Conservation (phyloP, 2,329 filamentous ascomycete genomes). For the Aspergillus melleus region DNA sequence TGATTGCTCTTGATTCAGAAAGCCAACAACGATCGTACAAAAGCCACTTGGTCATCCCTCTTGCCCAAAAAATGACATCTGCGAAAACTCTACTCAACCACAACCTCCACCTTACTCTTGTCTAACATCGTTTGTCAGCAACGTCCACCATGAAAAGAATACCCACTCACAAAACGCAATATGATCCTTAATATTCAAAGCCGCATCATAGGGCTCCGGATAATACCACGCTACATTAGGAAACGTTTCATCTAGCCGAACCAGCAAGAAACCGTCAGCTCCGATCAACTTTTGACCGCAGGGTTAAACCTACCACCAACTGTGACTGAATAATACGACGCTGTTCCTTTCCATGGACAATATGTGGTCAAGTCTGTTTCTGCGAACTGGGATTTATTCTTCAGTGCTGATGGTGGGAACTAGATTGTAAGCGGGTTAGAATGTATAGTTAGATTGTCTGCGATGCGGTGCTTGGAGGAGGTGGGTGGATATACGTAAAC, state of each 20-base stretch:
- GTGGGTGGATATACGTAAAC: neutral
- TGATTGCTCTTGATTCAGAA: neutral
- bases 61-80: no score
- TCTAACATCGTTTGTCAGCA: conserved; percentile 22
- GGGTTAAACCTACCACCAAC: conserved; percentile 41
- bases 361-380: conserved; percentile 50
- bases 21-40: neutral
- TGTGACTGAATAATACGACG: conserved; percentile 57
- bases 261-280: neutral
- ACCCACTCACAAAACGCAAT: conserved; percentile 58
- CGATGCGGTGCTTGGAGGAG: neutral
- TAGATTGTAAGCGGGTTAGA: neutral
- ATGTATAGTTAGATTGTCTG: neutral
- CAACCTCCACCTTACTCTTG: conserved; percentile 35
- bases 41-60: no score
- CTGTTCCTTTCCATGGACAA: conserved; percentile 60
- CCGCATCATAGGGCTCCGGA: conserved; percentile 51
- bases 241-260: conserved; percentile 45
- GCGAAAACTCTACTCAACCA: conserved; percentile 11
- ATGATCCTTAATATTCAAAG: conserved; percentile 53
- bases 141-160: neutral
- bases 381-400: conserved; percentile 45
- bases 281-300: no score
- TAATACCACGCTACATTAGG: conserved; percentile 63
- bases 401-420: conserved; percentile 50